phyloP scores from a whole-genome alignment of 2,329 filamentous ascomycete species.

The Sphaerostilbella broomeana region DNA sequence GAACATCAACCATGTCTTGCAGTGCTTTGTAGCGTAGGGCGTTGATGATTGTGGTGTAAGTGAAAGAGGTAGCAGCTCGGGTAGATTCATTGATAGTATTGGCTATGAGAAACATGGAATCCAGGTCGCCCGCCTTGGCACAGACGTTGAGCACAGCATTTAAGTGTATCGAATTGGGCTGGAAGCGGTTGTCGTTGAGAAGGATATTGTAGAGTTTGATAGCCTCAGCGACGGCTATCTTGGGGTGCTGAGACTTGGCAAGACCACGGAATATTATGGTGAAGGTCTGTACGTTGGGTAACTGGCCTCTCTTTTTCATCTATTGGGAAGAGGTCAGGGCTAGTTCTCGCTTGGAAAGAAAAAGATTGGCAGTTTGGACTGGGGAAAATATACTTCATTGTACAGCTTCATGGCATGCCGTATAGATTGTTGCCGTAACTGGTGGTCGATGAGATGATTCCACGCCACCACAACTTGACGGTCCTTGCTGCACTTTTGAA shows the following conservation, averaged over 20 bases:
- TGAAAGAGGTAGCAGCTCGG: conserved; percentile 58
- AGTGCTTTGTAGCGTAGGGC: conserved; percentile 49
- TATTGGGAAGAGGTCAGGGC: conserved; percentile 25
- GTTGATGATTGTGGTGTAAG: conserved; percentile 79
- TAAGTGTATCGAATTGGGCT: conserved; percentile 72
- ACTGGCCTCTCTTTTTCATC: conserved; percentile 92
- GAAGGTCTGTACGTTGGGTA: conserved; percentile 76
- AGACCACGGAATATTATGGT: conserved; percentile 77
- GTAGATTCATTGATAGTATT: conserved; percentile 61
- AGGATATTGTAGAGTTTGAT: conserved; percentile 73
- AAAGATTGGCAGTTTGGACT: neutral
- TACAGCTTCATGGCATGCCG: conserved; percentile 69
- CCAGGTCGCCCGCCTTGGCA: conserved; percentile 65
- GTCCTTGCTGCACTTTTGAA: conserved; percentile 60
- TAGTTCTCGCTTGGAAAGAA: too few relatives aligned
- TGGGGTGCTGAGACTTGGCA: conserved; percentile 50
- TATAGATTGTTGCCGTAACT: conserved; percentile 54
- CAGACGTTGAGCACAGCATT: conserved; percentile 87
- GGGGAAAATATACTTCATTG: conserved; percentile 60
- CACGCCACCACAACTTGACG: conserved; percentile 68
- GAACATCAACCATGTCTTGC: conserved; percentile 21
- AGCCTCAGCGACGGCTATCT: conserved; percentile 59
- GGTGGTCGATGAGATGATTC: conserved; percentile 77
- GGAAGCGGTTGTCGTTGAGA: conserved; percentile 53
- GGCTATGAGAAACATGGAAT: conserved; percentile 71